phyloP scores from a whole-genome alignment of 345 rosid genomes.

The Populus euphratica region DNA sequence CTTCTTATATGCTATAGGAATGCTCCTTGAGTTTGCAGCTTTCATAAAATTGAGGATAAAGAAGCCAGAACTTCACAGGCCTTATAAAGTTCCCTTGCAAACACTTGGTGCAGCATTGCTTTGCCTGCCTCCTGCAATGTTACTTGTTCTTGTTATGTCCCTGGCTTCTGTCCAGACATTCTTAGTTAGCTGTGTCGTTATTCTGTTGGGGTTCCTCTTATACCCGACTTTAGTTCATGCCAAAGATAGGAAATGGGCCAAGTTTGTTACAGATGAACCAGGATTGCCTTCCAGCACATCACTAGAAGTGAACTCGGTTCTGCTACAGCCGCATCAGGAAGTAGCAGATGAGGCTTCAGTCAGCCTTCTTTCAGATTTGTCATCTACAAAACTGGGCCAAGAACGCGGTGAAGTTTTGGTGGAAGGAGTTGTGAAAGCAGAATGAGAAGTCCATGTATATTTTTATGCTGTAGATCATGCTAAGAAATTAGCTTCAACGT shows the following conservation, averaged over 20 bases:
- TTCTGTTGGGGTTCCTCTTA: slow-evolving; percentile 52
- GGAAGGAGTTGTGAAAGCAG: slow-evolving; percentile 29
- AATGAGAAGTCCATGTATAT: slow-evolving; percentile 10
- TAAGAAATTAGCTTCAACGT: neutral
- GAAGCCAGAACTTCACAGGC: slow-evolving; percentile 79
- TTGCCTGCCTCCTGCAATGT: slow-evolving; percentile 76
- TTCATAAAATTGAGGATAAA: slow-evolving; percentile 68
- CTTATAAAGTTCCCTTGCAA: slow-evolving; percentile 67
- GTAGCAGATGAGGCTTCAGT: slow-evolving; percentile 49
- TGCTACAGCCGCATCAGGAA: slow-evolving; percentile 26
- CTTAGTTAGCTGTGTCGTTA: slow-evolving; percentile 53
- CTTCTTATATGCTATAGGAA: slow-evolving; percentile 80
- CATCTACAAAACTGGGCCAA: slow-evolving; percentile 8
- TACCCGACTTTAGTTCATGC: slow-evolving; percentile 51
- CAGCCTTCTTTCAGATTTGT: slow-evolving; percentile 41
- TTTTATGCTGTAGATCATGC: neutral
- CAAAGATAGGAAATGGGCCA: slow-evolving; percentile 51
- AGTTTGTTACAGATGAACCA: slow-evolving; percentile 31
- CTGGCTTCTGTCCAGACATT: slow-evolving; percentile 67
- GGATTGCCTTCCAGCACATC: slow-evolving; percentile 5
- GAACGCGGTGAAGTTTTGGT: slow-evolving; percentile 16
- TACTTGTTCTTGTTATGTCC: slow-evolving; percentile 83
- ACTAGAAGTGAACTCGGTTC: slow-evolving; percentile 12
- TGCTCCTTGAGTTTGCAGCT: slow-evolving; percentile 96
- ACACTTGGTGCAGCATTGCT: slow-evolving; percentile 63